Evolutionary conservation across 257 asterid species (phyloP).

Genomic region (Fraxinus cuspidata): DNA sequence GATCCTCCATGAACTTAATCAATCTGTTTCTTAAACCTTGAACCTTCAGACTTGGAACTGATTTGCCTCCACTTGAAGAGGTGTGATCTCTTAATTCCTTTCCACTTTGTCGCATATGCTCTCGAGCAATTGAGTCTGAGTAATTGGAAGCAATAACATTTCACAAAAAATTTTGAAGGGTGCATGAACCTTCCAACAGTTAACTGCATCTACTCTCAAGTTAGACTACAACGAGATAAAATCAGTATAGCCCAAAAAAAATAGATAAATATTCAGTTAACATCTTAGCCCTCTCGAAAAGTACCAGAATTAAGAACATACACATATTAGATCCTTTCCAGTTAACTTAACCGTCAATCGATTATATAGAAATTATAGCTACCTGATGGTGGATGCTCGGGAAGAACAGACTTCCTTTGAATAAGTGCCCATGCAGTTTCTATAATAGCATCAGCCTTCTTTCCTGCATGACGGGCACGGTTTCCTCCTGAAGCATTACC

Average conservation of each 20-base stretch:
- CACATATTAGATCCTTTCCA: background rate
- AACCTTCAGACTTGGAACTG: slow-evolving; percentile 71
- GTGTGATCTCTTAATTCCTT: slow-evolving; percentile 32
- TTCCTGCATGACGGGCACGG: slow-evolving; percentile 72
- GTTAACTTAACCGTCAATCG: background rate
- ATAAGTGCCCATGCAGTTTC: slow-evolving; percentile 70
- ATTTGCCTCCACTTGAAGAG: slow-evolving; percentile 49
- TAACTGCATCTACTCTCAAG: background rate
- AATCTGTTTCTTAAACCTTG: slow-evolving; percentile 60
- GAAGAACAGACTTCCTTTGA: slow-evolving; percentile 66
- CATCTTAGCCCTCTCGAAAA: background rate
- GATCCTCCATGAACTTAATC: slow-evolving; percentile 78
- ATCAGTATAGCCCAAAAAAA: background rate
- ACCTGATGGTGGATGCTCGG: slow-evolving; percentile 70
- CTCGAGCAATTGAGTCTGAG: slow-evolving; percentile 42
- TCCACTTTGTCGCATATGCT: slow-evolving; percentile 33
- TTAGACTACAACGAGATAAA: too few species aligned
- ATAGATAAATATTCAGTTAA: background rate
- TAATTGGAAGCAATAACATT: slow-evolving; percentile 21
- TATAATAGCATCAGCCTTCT: slow-evolving; percentile 62
- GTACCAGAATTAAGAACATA: background rate
- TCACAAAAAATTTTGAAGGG: slow-evolving; percentile 17
- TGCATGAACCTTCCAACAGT: background rate
- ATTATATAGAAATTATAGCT: slow-evolving; percentile 15
- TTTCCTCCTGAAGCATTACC: slow-evolving; percentile 98